Percentiles rank a stretch among this genome's conserved stretches.
These are phyloP conservation scores for Geotrichum carabidarum DNA, from an alignment of 1,139 yeast species.

Conservation along the genomic window DNA sequence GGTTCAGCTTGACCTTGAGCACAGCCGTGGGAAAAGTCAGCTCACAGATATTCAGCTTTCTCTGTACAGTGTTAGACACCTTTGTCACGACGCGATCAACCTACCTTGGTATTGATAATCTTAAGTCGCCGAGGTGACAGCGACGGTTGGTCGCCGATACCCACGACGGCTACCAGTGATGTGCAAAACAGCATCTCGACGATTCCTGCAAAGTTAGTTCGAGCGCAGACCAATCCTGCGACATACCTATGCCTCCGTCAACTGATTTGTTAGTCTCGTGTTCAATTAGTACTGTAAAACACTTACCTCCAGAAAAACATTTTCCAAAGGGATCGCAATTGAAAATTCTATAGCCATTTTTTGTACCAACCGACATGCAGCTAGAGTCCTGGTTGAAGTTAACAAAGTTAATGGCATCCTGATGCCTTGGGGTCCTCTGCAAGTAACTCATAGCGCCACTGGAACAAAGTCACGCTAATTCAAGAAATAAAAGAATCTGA, in stretches of 20 bases:
- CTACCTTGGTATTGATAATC: conserved; percentile 71
- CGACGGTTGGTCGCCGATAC: conserved; percentile 74
- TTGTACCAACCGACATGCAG: conserved; percentile 78
- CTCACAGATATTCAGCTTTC: conserved; percentile 69
- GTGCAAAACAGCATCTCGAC: conserved; percentile 92
- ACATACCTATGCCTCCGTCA: conserved; percentile 7
- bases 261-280: conserved; percentile 1
- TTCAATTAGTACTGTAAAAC: not conserved
- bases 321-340: conserved; percentile 88
- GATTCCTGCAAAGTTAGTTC: conserved; percentile 38
- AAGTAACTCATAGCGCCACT: conserved; percentile 11
- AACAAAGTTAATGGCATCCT: conserved; percentile 46
- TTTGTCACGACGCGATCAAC: not conserved
- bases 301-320: conserved; percentile 53
- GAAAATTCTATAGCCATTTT: conserved; percentile 73
- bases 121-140: conserved; percentile 77
- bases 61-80: conserved; percentile 20
- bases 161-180: conserved; percentile 80
- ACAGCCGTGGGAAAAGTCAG: conserved; percentile 83
- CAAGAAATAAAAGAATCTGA: not conserved
- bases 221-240: not conserved
- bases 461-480: not conserved
- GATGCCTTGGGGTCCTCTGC: conserved; percentile 6
- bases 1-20: conserved; percentile 69
- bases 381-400: conserved; percentile 88